Evolutionary conservation across 768 basidiomycete species (phyloP), one percentile per base, ranked within the genome.

Genomic region (Pleurotus cornucopiae): DNA sequence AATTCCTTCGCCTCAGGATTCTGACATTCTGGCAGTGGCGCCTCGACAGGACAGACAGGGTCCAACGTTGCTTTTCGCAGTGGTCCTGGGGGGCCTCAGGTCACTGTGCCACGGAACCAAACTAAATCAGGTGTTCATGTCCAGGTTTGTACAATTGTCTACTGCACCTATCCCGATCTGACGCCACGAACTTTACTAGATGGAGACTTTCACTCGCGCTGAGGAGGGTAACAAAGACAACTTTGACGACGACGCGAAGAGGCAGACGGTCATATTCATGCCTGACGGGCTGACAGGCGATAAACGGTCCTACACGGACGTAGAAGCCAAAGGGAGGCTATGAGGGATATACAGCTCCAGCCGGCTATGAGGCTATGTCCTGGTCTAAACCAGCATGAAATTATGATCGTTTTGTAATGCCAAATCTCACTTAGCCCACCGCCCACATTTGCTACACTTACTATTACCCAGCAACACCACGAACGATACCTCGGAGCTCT

Each of bases 131-230:
- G 51, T 34, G 51, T 52, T 23, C 51, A 52, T 23, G 51, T 52
- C 4, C 51, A 52, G 51, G 51, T 52, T 52, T 16, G 51, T 9
- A 44, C 9, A 21, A n/a, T 44, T 44, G 14, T 9, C 34, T 14
- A 26, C 38, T 61, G 30, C 30, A 34, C 30, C 30, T 34, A 7
- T 11, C 30, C 30, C 30, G 30, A 34, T 34, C 30, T 34, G 30
- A 34, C 30, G 30, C 30, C 30, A 34, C 30, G n/a, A 34, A 52
- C 23, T 21, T 52, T 39, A 52, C 51, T 37, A 52, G 51, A 52
- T 52, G 51, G 51, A 52, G 51, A 52, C 51, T 18, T 52, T 52
- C 46, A 61, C 62, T 38, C 46, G 49, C 23, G 44, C 57, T 16
- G 62, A 63, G 39, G 58, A 55, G 34, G 51, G 21, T n/a, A 45